A percentile compares a stretch with the other conserved stretches of the same genome.
Evolutionary conservation across 495 filamentous ascomycete genomes (phyloP).

Genomic region (Lophiostoma macrostomum): DNA sequence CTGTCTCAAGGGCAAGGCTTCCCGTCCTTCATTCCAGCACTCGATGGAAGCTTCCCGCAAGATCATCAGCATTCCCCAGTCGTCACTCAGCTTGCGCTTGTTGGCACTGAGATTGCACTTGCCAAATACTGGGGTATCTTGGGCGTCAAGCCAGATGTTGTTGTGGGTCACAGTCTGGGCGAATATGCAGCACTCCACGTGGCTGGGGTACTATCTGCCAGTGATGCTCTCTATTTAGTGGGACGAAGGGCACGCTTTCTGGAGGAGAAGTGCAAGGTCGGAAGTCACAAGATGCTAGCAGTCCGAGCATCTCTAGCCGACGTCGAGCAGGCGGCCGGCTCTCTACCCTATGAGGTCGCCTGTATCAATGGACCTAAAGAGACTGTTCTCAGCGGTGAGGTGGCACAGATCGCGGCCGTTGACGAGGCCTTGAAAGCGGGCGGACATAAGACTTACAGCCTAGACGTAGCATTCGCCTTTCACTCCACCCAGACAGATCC

Average conservation of each 20-base stretch:
- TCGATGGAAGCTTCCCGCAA: constrained; percentile 21
- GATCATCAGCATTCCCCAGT: constrained; percentile 24
- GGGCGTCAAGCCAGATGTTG: constrained; percentile 36
- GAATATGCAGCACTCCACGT: constrained; percentile 34
- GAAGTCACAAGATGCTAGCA: constrained; percentile 37
- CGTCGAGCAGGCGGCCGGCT: not conserved
- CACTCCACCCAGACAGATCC: too few species aligned
- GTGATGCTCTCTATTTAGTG: constrained; percentile 28
- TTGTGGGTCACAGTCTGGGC: constrained; percentile 40
- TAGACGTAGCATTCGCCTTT: too few species aligned
- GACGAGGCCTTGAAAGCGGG: constrained; percentile 11
- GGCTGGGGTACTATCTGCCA: constrained; percentile 28
- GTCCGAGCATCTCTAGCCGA: constrained; percentile 13
- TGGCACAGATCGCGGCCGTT: constrained; percentile 25
- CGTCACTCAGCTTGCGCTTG: constrained; percentile 40
- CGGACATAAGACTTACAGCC: constrained; percentile 35
- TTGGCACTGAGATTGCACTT: constrained; percentile 41
- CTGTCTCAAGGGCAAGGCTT: constrained; percentile 38
- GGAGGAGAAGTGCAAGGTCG: constrained; percentile 8
- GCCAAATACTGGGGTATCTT: constrained; percentile 37
- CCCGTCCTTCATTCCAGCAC: constrained; percentile 35
- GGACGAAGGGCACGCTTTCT: constrained; percentile 26
- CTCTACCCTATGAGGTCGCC: constrained; percentile 35
- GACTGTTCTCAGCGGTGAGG: constrained; percentile 40
- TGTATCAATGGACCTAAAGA: constrained; percentile 40